Base-by-base conservation (phyloP, 371 early-diverging fungal genomes). In the Mortierella sp. region DNA sequence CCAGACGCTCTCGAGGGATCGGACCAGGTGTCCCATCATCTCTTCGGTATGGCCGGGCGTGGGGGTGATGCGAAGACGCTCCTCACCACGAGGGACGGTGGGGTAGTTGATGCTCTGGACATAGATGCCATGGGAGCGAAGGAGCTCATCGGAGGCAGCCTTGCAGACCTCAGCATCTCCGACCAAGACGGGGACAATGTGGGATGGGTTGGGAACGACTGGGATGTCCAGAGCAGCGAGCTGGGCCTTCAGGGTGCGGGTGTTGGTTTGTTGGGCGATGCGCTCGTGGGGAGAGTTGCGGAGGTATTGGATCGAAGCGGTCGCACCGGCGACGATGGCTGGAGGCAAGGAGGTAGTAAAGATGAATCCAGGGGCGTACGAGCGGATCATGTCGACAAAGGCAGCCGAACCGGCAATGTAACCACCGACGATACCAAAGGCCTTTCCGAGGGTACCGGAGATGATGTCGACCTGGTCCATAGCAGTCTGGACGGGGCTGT, bases 341-440 rank as follows among this genome's bases (percentile, higher is more conserved):
- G 99, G 99, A 40, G 99, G 99, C 34, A 99, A 91, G 26, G 99
- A 98, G 8, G 99, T 99, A 71, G 99, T 99, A 86, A 99, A 99
- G 86, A 99, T 99, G 88, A 99, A 99, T 50, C 99, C 99, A 47
- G 99, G 99, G 11, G 99, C 99, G 85, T 98, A 99, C 34, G 97
- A 96, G 73, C 99, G 96, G 65, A 99, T 93, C 96, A 98, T 95
- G 86, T 99, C 99, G 41, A 98, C 95, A 47, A 97, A 89, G 31
- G 88, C 81, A 48, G 97, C 93, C 19, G 95, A 95, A 37, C 90
- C 98, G 39, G 98, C 99, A 87, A 98, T 95, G 86, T 99, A 99
- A 55, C 99, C 99, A 76, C 99, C 99, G 50, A 99, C 99, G 43
- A 97, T 95, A 77, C 99, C 99, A 87, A 91, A 99, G 19, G 98